A percentile compares a stretch with the other conserved stretches of the same genome.
Conservation (phyloP, 371 early-diverging fungal genomes). For the Apophysomyces ossiformis region DNA sequence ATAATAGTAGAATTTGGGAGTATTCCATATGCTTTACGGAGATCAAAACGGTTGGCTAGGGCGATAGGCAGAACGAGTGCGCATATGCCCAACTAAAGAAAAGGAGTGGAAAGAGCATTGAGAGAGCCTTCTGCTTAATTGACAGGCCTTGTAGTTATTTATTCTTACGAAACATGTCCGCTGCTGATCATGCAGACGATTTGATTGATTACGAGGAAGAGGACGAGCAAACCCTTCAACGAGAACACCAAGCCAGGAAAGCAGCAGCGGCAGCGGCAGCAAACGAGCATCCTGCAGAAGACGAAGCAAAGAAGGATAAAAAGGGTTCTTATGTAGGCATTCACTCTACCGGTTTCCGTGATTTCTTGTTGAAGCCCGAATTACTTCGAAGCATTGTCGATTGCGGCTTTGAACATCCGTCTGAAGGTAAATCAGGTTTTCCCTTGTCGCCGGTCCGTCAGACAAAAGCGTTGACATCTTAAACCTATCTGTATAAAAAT, state of each 20-base stretch:
- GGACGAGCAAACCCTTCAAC: slow-evolving; percentile 69
- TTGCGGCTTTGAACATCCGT: slow-evolving; percentile 99
- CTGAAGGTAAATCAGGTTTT: slow-evolving; percentile 73
- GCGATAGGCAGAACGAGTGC: no score
- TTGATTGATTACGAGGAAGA: slow-evolving; percentile 96
- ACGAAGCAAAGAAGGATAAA: slow-evolving; percentile 80
- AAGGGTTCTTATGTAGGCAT: slow-evolving; percentile 98
- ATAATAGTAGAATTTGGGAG: no score
- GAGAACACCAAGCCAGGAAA: slow-evolving; percentile 34
- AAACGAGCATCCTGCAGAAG: slow-evolving; percentile 25
- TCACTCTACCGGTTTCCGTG: slow-evolving; percentile 98
- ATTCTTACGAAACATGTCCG: slow-evolving; percentile 38
- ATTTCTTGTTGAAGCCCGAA: slow-evolving; percentile 97
- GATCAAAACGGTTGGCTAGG: background rate
- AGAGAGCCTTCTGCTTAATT: background rate
- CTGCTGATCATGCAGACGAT: slow-evolving; percentile 84
- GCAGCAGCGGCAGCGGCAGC: slow-evolving; percentile 13
- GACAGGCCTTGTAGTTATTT: background rate
- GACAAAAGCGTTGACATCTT: background rate
- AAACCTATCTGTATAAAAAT: background rate
- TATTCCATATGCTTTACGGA: no score
- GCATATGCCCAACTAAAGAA: no score
- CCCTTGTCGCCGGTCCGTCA: background rate
- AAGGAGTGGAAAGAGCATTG: no score
- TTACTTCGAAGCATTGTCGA: slow-evolving; percentile 94